Conservation (phyloP, 108 stramenopile genomes). For the Nitzschia palea region DNA sequence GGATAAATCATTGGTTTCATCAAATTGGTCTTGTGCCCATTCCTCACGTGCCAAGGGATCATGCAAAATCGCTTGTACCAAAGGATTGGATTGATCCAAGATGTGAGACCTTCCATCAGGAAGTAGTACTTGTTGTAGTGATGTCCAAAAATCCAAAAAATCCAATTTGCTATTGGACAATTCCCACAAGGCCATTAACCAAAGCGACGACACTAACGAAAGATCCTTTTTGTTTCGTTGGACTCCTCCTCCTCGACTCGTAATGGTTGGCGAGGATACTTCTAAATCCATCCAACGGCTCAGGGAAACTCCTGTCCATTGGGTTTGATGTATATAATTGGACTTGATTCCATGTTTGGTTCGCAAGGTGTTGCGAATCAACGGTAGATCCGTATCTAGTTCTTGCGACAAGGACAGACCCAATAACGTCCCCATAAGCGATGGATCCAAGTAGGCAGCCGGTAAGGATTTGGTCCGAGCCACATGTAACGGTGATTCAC, state of each 20-base stretch:
- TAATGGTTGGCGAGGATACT: not conserved
- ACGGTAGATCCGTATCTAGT: not conserved
- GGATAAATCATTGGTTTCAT: not conserved
- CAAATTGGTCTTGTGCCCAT: conserved; percentile 10
- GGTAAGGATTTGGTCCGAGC: conserved; percentile 34
- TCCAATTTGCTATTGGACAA: not conserved
- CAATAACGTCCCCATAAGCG: conserved; percentile 20
- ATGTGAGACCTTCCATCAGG: not conserved
- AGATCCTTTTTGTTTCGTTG: not conserved
- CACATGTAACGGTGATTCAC: conserved; percentile 29
- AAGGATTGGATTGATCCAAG: conserved; percentile 1
- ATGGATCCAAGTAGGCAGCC: conserved; percentile 31
- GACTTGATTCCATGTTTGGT: conserved; percentile 29
- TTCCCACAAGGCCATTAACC: conserved; percentile 34
- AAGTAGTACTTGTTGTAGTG: not conserved
- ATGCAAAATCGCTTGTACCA: conserved; percentile 15
- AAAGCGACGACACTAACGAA: conserved; percentile 21
- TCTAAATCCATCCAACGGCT: conserved; percentile 40
- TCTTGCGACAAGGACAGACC: not conserved
- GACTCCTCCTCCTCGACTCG: not conserved
- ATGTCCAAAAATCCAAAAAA: conserved; percentile 4
- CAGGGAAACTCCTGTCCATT: conserved; percentile 44
- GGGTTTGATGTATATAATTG: conserved; percentile 26
- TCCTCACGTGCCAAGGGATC: conserved; percentile 10
- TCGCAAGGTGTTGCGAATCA: not conserved